Conservation (phyloP, 768 basidiomycete genomes). For the Auricularia sp. region DNA sequence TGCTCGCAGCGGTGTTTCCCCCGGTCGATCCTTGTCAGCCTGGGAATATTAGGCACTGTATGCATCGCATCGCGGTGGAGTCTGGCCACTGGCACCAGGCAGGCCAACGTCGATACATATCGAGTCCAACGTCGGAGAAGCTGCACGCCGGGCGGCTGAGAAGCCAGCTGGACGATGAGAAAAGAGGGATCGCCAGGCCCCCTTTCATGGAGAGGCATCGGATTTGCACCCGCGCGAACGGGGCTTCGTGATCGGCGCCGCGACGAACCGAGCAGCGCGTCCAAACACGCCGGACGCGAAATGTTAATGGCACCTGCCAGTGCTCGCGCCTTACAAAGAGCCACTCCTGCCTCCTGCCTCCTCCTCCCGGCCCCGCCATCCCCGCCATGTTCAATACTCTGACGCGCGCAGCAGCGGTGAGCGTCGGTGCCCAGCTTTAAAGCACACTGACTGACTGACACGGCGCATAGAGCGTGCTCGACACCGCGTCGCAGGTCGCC, state of each 20-base stretch:
- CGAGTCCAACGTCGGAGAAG: too few species aligned
- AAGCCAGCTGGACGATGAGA: too few species aligned
- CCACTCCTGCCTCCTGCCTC: not conserved
- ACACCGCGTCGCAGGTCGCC: not conserved
- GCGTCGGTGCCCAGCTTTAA: not conserved
- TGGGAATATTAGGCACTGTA: too few species aligned
- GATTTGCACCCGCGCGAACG: not conserved
- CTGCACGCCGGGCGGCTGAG: too few species aligned
- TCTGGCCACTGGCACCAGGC: too few species aligned
- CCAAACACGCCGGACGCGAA: not conserved
- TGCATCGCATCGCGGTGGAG: too few species aligned
- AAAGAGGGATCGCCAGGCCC: too few species aligned
- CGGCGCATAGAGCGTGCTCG: not conserved
- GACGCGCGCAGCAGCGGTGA: not conserved
- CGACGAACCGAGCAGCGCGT: not conserved
- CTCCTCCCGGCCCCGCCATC: not conserved
- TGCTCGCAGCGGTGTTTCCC: too few species aligned
- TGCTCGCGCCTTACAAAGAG: not conserved
- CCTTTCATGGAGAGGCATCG: not conserved
- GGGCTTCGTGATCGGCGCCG: not conserved
- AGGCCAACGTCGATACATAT: too few species aligned
- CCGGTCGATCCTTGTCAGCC: too few species aligned
- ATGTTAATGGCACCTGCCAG: not conserved
- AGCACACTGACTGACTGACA: not conserved
- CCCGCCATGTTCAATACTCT: not conserved